These are phyloP conservation scores for Glaciozyma martinii DNA, from an alignment of 768 basidiomycete species.

Conservation along the genomic window DNA sequence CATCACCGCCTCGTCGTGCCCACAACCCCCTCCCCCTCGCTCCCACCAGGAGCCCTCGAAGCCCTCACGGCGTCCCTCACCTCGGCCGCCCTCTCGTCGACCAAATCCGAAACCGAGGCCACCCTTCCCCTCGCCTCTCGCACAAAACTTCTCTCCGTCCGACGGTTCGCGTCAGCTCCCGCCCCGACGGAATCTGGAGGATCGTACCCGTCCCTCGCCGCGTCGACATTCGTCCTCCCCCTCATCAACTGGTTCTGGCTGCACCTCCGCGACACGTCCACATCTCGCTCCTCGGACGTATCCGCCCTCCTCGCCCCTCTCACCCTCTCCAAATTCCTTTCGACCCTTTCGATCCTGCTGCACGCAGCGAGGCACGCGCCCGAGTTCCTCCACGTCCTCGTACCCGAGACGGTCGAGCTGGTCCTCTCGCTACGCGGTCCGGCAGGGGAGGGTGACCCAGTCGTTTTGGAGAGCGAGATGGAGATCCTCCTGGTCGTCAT, in stretches of 20 bases:
- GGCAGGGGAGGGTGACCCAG: slow-evolving; percentile 56
- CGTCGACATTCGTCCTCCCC: slow-evolving; percentile 79
- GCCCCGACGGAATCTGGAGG: background rate
- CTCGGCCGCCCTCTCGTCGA: slow-evolving; percentile 54
- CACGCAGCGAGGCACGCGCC: slow-evolving; percentile 72
- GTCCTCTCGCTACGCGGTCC: slow-evolving; percentile 60
- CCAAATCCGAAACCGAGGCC: slow-evolving; percentile 50
- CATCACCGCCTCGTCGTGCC: slow-evolving; percentile 59
- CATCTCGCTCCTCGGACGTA: slow-evolving; percentile 46
- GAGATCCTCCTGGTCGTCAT: slow-evolving; percentile 69
- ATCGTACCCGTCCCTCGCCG: slow-evolving; percentile 52
- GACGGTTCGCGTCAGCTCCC: slow-evolving; percentile 28
- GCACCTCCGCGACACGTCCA: slow-evolving; percentile 76
- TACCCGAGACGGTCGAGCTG: slow-evolving; percentile 72
- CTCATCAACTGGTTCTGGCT: slow-evolving; percentile 89
- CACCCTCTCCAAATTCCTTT: slow-evolving; percentile 64
- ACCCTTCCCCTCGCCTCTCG: slow-evolving; percentile 57
- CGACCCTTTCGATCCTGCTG: slow-evolving; percentile 66
- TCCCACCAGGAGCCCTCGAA: slow-evolving; percentile 43
- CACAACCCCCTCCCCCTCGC: slow-evolving; percentile 27
- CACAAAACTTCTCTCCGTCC: slow-evolving; percentile 64
- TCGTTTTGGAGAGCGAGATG: slow-evolving; percentile 58
- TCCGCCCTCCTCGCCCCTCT: slow-evolving; percentile 72
- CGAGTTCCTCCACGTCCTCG: slow-evolving; percentile 70
- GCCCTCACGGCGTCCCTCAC: slow-evolving; percentile 58